phyloP scores from a whole-genome alignment of 371 early-diverging fungal species.

The Gilbertella persicaria region DNA sequence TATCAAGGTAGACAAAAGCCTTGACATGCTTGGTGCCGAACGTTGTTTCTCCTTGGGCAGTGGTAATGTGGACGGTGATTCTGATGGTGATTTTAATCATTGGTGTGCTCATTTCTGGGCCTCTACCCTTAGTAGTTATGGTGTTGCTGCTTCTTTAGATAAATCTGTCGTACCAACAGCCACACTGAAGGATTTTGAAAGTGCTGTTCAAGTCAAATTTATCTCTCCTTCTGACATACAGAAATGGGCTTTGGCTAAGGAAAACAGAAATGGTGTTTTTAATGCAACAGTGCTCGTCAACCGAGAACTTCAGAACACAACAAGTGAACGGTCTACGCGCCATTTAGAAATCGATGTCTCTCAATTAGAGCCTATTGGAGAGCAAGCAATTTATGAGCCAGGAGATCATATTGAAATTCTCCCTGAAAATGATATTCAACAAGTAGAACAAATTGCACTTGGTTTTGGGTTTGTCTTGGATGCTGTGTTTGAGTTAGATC shows the following conservation, averaged over 20 bases:
- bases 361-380: conserved; percentile 17
- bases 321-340: conserved; percentile 38
- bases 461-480: conserved; percentile 50
- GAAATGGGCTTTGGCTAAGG: conserved; percentile 21
- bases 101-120: conserved; percentile 52
- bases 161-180: conserved; percentile 28
- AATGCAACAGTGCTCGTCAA: conserved; percentile 25
- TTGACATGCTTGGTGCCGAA: conserved; percentile 50
- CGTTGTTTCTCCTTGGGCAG: conserved; percentile 43
- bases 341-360: conserved; percentile 48
- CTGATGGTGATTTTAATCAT: conserved; percentile 45
- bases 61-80: conserved; percentile 52
- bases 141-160: conserved; percentile 21
- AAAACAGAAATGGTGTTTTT: conserved; percentile 27
- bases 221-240: conserved; percentile 24
- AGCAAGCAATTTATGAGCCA: conserved; percentile 37
- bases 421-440: conserved; percentile 37
- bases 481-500: conserved; percentile 47
- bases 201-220: conserved; percentile 16
- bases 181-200: conserved; percentile 51
- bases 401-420: conserved; percentile 60
- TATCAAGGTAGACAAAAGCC: conserved; percentile 27
- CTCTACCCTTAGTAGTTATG: conserved; percentile 24
- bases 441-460: conserved; percentile 43
- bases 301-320: conserved; percentile 32